Evolutionary conservation across 306 rosid species (phyloP), one percentile per base, ranked within the genome.

Genomic region (Lathyrus aphaca): DNA sequence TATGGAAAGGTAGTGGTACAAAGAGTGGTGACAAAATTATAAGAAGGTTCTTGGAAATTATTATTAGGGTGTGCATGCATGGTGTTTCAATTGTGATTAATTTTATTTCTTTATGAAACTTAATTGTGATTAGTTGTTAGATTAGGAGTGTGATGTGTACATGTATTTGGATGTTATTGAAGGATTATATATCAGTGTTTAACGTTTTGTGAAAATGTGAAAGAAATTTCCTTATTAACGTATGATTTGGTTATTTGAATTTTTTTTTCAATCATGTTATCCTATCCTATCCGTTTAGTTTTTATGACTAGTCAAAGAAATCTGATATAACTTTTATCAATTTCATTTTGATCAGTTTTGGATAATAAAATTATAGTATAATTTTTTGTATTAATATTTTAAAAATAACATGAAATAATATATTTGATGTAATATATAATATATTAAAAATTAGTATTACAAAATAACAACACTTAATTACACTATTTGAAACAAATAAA

Each of bases 1-100:
- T 62, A 83, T 84, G 25, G 90, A 81, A 71, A 87, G 91, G 82
- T 90, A 87, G 81, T 19, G 21, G 1, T 16, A 35, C 39, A 7
- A n/a, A 82, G 78, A 19, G 17, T 15, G 19, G 10, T 1, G 11
- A 40, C 48, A 63, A 63, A 3, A 35, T 35, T 6, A 30, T 35
- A 8, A 35, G 39, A 35, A 35, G 39, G 10, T 35, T 35, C 39
- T 35, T 53, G 10, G 27, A 18, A 50, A 40, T 10, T 40, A 40
- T 40, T 10, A 11, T 45, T n/a, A 14, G 50, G 16, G 48, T 0
- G 39, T 35, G 39, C 39, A 35, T 43, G 48, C 16, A 12, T 43
- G 48, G 15, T 43, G n/a, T 43, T 11, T 12, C 14, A 43, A 25
- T 56, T 56, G 10, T 56, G 39, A 27, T 56, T 27, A 13, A 2